phyloP scores from a whole-genome alignment of 208 protist genomes.

The Wallacemonas sp. region DNA sequence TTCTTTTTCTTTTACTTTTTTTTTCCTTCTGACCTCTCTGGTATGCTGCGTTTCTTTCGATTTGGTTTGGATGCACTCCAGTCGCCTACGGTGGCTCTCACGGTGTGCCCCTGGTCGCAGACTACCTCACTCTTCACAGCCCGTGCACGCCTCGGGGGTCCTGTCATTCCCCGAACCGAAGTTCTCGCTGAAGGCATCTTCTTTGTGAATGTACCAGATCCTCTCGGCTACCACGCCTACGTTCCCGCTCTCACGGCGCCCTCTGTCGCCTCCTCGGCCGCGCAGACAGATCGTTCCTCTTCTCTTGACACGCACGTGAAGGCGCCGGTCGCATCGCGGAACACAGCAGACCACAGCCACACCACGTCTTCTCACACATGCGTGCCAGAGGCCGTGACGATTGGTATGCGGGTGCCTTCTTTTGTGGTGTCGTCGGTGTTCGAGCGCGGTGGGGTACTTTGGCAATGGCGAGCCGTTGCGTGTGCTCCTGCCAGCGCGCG shows the following conservation, averaged over 20 bases:
- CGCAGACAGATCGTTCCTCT: no score
- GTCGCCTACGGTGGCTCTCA: no score
- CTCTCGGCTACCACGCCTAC: conserved; percentile 30
- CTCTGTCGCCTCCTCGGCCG: no score
- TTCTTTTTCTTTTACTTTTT: neutral
- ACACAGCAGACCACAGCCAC: neutral
- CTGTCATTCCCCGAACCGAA: neutral
- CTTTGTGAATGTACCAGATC: conserved; percentile 24
- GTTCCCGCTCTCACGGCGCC: no score
- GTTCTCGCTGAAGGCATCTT: conserved; percentile 18
- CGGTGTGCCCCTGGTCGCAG: no score
- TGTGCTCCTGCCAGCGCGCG: no score
- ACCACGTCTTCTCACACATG: neutral
- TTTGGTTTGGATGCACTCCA: no score
- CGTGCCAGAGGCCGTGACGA: neutral
- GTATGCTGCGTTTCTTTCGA: no score
- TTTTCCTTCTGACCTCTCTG: neutral
- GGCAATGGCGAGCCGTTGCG: conserved; percentile 70
- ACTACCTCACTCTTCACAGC: no score
- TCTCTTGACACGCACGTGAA: no score
- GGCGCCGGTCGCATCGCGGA: neutral
- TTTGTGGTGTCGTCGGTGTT: conserved; percentile 57
- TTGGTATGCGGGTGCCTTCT: conserved; percentile 12
- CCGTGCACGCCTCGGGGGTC: no score
- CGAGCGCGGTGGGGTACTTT: conserved; percentile 41